Conservation (phyloP, 2,329 filamentous ascomycete genomes). For the Epichloe uncinata region DNA sequence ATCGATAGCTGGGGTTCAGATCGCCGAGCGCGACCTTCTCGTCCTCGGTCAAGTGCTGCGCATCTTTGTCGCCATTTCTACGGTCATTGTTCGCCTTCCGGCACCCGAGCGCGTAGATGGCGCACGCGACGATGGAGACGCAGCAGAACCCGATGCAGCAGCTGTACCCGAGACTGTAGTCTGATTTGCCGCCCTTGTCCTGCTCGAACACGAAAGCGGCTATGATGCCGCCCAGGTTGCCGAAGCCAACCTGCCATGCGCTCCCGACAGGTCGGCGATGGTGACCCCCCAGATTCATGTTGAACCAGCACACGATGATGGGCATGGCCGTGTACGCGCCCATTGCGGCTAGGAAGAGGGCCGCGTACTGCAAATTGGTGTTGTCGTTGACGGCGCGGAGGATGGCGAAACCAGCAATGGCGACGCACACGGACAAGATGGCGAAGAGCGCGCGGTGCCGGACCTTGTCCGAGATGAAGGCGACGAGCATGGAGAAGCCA, state of each 20-base stretch:
- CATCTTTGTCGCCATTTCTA: conserved; percentile 32
- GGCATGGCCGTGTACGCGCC: conserved; percentile 84
- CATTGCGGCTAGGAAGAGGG: conserved; percentile 69
- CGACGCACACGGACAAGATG: conserved; percentile 52
- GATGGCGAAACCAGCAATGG: conserved; percentile 63
- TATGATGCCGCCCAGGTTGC: conserved; percentile 69
- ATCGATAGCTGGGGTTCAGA: conserved; percentile 45
- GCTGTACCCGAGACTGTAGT: conserved; percentile 54
- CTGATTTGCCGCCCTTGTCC: conserved; percentile 58
- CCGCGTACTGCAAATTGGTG: conserved; percentile 55
- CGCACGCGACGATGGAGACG: conserved; percentile 48
- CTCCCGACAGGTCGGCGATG: conserved; percentile 56
- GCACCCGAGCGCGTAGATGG: conserved; percentile 46
- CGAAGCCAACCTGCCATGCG: conserved; percentile 67
- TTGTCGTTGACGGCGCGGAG: conserved; percentile 60
- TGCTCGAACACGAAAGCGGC: conserved; percentile 56
- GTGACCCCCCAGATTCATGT: conserved; percentile 68
- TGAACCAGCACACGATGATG: conserved; percentile 71
- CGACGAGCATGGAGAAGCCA: conserved; percentile 62
- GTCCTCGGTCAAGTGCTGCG: conserved; percentile 37
- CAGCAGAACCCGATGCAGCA: conserved; percentile 51
- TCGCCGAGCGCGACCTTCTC: conserved; percentile 50
- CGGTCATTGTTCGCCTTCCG: conserved; percentile 46
- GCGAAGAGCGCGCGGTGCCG: conserved; percentile 65
- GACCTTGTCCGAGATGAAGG: conserved; percentile 55